Evolutionary conservation across 2,329 filamentous ascomycete species (phyloP), one percentile per base, ranked within the genome.

Genomic region (Hymenoscyphus occultus): DNA sequence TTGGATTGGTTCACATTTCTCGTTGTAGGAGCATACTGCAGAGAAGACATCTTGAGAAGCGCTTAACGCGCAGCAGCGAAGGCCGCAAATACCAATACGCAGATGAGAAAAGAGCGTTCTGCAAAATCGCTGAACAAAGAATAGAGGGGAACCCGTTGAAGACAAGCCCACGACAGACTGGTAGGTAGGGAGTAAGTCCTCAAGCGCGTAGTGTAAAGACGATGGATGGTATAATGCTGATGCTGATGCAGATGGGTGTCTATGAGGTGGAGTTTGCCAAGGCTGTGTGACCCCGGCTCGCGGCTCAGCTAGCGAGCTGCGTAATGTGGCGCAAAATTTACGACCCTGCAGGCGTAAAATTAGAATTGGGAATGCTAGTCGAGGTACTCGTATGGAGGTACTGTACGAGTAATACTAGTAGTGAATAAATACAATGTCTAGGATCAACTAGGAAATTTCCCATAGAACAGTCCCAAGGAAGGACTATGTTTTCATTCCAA

Each of bases 1-100:
- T 76, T 76, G 62, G 73, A 73, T 48, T 74, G 72, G 63, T 76
- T 73, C 51, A 75, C 68, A 65, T 75, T 73, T 62, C 74, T 68
- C n/a, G 68, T 71, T n/a, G 72, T 72, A n/a, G 71, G 66, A 10
- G 69, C 68, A 61, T 74, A 74, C 31, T 68, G 64, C 45, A 71
- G 61, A 54, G 35, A 35, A 10, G 74, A 60, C 74, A 76, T 76
- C 9, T 67, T 71, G 65, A 61, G 32, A 61, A 62, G 67, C 65
- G 66, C 67, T 67, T 63, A 69, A 48, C 57, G 67, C 67, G 65
- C 68, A 67, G 60, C 59, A 56, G 31, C 51, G 48, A 10, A 7
- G 35, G 9, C 35, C 35, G 9, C 12, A 32, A 57, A 35, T 51
- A 51, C 35, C 35, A 58, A 13, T 19, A 39, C 22, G 40, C 40